Base-by-base conservation (phyloP, 148 eudicot genomes). In the Tetragonia tetragonoides region DNA sequence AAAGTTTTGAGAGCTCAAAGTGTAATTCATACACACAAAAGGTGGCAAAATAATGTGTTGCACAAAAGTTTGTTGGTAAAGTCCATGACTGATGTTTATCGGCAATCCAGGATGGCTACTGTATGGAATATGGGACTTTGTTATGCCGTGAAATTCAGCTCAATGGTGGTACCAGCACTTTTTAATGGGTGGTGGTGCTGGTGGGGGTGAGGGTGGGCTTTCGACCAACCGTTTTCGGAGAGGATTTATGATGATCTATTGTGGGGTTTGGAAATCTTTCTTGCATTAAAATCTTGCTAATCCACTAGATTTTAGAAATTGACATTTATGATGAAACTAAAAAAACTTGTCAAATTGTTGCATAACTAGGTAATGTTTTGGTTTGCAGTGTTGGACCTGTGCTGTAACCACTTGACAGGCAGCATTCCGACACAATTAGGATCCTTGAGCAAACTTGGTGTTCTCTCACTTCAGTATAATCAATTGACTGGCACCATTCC, bases 381-480 rank as follows among this genome's bases (percentile, higher is more conserved):
- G 39, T 75, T 74, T 86, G 82, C 90, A 95, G 97, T 90, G 42
- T 75, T 95, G 87, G 85, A 91, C 77, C 84, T 95, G 44, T 88
- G 93, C 71, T 89, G 91, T 73, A 95, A 93, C 86, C 81, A 84
- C 68, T 81, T 95, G 75, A 85, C 80, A 73, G 99, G 97, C 70
- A 80, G 64, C 74, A 91, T 95, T 85, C 99, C 99, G 38, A 61
- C 84, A 78, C 83, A 86, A 72, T 51, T 95, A 51, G 94, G 97
- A 12, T 81, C 79, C 44, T 74, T 93, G 61, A 87, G 79, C 86
- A 93, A 86, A 81, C 83, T 93, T n/a, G 83, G 65, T 67, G 88
- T 82, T 54, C 81, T 95, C 34, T 77, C 86, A 59, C 70, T 95
- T 83, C 89, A 93, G 78, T 80, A 81, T 46, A 95, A 95, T 74